A percentile compares a stretch with the other conserved stretches of the same genome.
These are phyloP conservation scores for Drechslerella coelobrocha DNA, from an alignment of 2,329 filamentous ascomycete species.

Conservation along the genomic window DNA sequence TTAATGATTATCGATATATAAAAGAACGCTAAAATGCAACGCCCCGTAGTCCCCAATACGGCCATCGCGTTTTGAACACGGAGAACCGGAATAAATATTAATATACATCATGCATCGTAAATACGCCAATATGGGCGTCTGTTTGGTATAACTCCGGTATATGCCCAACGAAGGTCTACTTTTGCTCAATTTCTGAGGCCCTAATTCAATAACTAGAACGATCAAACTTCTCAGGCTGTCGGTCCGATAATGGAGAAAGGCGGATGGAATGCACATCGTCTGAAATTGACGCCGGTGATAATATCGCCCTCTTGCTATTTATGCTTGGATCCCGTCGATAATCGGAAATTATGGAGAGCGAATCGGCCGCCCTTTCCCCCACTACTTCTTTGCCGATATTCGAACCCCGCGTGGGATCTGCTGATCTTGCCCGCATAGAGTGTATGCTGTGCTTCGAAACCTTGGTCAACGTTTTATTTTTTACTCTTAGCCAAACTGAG, in stretches of 20 bases:
- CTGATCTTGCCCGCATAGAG: constrained; percentile 17
- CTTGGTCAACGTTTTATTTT: constrained; percentile 34
- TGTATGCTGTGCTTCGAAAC: constrained; percentile 42
- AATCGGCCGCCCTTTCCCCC: constrained; percentile 18
- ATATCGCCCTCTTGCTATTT: constrained; percentile 45
- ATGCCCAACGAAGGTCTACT: background rate
- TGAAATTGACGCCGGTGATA: constrained; percentile 27
- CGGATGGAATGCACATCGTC: constrained; percentile 27
- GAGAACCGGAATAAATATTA: too few relatives aligned
- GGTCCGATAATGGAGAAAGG: constrained; percentile 29
- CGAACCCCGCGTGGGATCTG: background rate
- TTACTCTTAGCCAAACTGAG: constrained; percentile 43
- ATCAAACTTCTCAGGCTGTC: constrained; percentile 1
- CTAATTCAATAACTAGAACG: too few relatives aligned
- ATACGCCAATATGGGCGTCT: too few relatives aligned
- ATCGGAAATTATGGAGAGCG: constrained; percentile 35
- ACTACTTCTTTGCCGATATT: constrained; percentile 8
- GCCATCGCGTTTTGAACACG: too few relatives aligned
- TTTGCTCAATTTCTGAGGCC: too few relatives aligned
- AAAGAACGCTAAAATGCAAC: too few relatives aligned
- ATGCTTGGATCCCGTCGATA: constrained; percentile 43
- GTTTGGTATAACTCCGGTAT: too few relatives aligned
- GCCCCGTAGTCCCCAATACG: too few relatives aligned
- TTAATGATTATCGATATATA: too few relatives aligned
- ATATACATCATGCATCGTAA: too few relatives aligned